phyloP scores from a whole-genome alignment of 805 yeast genomes.

The Wickerhamiella brachini region DNA sequence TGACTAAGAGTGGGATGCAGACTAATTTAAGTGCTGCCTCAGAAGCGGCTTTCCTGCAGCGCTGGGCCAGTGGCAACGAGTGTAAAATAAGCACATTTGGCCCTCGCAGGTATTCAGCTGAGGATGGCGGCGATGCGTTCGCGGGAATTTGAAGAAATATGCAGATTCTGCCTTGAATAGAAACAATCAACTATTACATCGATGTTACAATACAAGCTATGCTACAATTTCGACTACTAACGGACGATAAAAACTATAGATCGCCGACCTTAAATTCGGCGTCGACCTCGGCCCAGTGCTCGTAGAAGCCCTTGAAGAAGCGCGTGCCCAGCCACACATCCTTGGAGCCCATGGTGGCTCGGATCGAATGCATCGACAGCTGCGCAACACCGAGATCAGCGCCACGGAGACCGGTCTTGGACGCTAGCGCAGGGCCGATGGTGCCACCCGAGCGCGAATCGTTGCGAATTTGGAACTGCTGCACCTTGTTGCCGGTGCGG shows the following conservation, averaged over 20 bases:
- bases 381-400: slow-evolving; percentile 76
- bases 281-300: slow-evolving; percentile 47
- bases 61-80: no score
- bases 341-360: slow-evolving; percentile 67
- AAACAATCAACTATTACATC: no score
- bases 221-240: background rate
- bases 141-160: no score
- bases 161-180: no score
- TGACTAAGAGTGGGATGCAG: no score
- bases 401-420: slow-evolving; percentile 33
- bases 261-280: slow-evolving; percentile 20
- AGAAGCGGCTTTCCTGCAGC: background rate
- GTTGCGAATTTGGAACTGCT: slow-evolving; percentile 75
- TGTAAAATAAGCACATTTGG: no score
- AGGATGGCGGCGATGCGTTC: no score
- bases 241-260: slow-evolving; percentile 6
- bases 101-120: no score
- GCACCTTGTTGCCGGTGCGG: slow-evolving; percentile 48
- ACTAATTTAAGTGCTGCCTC: no score
- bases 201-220: no score
- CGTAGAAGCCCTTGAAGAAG: slow-evolving; percentile 57
- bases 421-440: slow-evolving; percentile 49
- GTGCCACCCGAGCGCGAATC: slow-evolving; percentile 81
- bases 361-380: slow-evolving; percentile 72
- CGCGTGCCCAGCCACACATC: slow-evolving; percentile 65